These are phyloP conservation scores for Zygnema circumcarinatum DNA, from an alignment of 139 green algal species.

Conservation along the genomic window DNA sequence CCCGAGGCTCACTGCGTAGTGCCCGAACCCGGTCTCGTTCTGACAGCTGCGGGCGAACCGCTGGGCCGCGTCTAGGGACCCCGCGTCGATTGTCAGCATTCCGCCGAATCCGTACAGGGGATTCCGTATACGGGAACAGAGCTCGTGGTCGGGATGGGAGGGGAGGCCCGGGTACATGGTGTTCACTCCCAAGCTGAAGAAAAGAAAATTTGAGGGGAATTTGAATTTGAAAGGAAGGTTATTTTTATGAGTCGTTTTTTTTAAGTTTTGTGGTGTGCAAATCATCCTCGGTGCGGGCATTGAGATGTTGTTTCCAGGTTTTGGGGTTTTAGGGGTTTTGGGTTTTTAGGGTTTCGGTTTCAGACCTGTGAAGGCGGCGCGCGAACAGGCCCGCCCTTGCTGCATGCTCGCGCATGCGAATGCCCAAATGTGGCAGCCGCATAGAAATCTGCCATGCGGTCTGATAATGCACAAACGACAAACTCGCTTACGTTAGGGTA, in stretches of 20 bases:
- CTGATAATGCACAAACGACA: neutral
- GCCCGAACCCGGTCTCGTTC: slow-evolving; percentile 76
- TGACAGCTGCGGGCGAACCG: slow-evolving; percentile 76
- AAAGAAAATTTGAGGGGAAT: neutral
- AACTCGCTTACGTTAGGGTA: neutral
- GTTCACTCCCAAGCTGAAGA: slow-evolving; percentile 5
- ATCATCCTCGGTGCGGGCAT: no score
- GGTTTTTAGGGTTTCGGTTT: no score
- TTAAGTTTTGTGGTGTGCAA: neutral
- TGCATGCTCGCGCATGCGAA: slow-evolving; percentile 75
- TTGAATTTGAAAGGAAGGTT: neutral
- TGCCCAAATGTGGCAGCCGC: slow-evolving; percentile 75
- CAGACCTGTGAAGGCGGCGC: slow-evolving; percentile 18
- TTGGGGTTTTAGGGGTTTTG: no score
- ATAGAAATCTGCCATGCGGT: slow-evolving; percentile 14
- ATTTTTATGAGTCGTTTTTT: neutral
- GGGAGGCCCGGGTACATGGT: slow-evolving; percentile 2
- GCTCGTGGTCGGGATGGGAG: slow-evolving; percentile 66
- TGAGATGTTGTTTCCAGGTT: no score
- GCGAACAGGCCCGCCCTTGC: slow-evolving; percentile 61
- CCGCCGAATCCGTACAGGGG: slow-evolving; percentile 73
- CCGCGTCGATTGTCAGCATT: slow-evolving; percentile 74
- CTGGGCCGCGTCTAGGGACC: slow-evolving; percentile 51
- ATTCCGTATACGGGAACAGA: slow-evolving; percentile 68
- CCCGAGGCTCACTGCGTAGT: slow-evolving; percentile 64